Evolutionary conservation across 495 filamentous ascomycete species (phyloP), one percentile per base, ranked within the genome.

Genomic region (Cryomyces minteri): DNA sequence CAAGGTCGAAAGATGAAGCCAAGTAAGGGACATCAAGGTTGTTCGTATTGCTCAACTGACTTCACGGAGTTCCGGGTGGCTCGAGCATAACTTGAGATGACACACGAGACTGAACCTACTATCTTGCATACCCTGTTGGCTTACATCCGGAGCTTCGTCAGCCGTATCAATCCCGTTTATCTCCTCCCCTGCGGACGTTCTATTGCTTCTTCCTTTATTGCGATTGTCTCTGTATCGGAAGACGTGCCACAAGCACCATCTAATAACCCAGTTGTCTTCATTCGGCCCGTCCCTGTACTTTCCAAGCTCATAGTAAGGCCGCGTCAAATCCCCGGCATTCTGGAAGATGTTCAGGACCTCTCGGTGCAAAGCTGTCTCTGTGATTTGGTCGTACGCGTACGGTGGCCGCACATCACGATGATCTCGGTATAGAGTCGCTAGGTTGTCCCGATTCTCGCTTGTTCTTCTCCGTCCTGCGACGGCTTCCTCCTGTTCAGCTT

Each of bases 171-270:
- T 2, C 1, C 18, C 2, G 18, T 25, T 25, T 1, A 25, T 25
- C 18, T 25, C 18, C 2, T 1, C 2, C 18, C 2, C 18, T 25
- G 18, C 18, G 18, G 18, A 25, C 2, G 18, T 25, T 25, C 18
- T 25, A 25, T 25, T 25, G 18, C 18, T 25, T 25, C 18, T 25
- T 25, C 52, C 44, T 18, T 45, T 29, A 44, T 58, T 52, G 28
- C 60, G 51, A 41, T 57, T 59, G 49, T 64, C 59, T 11, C 55
- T 59, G 41, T 62, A 55, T n/a, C 61, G 59, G 44, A 64, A 64
- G 33, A 60, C 55, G 48, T 64, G 61, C 59, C 59, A 64, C 5
- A 64, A 52, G 41, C 50, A 55, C 61, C 61, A 64, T 2, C 51
- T 43, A 32, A 57, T 58, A 0, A 62, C 56, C 61, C 61, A 64